Evolutionary conservation across 2,329 filamentous ascomycete species (phyloP).

Genomic region (Aureobasidium sp.): DNA sequence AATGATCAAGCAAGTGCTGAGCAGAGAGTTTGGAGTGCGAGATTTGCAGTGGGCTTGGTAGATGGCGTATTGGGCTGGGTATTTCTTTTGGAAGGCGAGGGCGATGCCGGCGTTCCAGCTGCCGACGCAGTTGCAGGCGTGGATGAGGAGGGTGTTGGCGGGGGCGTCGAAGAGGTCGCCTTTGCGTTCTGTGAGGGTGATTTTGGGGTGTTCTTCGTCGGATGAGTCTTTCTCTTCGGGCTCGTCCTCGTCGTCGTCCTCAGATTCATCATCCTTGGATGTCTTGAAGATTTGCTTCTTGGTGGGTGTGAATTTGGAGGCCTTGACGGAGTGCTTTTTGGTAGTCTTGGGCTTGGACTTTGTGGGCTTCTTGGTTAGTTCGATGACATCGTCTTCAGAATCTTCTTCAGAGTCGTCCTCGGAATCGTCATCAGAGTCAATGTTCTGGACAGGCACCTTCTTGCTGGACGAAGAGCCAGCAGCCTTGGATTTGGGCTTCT

Average conservation of each 20-base stretch:
- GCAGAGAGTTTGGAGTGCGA: conserved; percentile 23
- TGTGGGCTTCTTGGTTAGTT: background rate
- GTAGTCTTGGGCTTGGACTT: background rate
- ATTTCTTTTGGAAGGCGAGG: conserved; percentile 38
- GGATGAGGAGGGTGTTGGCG: conserved; percentile 41
- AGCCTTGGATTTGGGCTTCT: background rate
- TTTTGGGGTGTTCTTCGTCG: background rate
- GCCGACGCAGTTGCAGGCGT: conserved; percentile 52
- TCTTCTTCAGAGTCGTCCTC: no score
- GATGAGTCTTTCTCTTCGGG: background rate
- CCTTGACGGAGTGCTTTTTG: background rate
- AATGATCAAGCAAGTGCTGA: conserved; percentile 11
- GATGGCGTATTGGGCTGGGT: conserved; percentile 40
- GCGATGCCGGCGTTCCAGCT: conserved; percentile 53
- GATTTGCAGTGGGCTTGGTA: conserved; percentile 41
- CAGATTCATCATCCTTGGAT: background rate
- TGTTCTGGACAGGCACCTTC: background rate
- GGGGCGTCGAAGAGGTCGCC: conserved; percentile 48
- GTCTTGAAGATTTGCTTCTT: background rate
- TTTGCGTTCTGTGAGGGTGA: conserved; percentile 14
- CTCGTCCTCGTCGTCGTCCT: background rate
- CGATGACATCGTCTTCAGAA: background rate
- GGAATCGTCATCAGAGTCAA: background rate
- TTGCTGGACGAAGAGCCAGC: background rate
- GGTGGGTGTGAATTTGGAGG: background rate